A percentile compares a stretch with the other conserved stretches of the same genome.
These are phyloP conservation scores for Betula pendula DNA, from an alignment of 306 rosid species.

Conservation along the genomic window DNA sequence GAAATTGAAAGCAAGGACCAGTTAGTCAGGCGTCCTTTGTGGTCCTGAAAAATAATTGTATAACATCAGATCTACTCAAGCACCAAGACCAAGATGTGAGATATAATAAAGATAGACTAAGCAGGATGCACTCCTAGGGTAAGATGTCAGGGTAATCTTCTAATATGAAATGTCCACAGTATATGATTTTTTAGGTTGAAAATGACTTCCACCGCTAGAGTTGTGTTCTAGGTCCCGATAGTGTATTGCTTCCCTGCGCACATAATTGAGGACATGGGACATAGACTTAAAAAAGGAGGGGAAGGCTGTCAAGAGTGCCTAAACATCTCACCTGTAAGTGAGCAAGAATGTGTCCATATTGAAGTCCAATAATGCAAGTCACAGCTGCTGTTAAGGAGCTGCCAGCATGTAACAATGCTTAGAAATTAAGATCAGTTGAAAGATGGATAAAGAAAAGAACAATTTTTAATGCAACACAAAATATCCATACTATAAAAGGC, in stretches of 20 bases:
- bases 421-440: constrained; percentile 10
- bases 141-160: not conserved
- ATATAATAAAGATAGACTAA: not conserved
- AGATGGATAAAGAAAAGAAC: not conserved
- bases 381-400: constrained; percentile 88
- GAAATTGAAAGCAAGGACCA: constrained; percentile 62
- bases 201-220: not conserved
- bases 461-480: not conserved
- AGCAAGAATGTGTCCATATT: constrained; percentile 86
- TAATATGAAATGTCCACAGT: not conserved
- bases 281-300: not conserved
- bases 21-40: constrained; percentile 57
- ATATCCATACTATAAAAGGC: not conserved
- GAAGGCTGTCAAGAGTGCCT: not conserved
- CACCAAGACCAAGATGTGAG: not conserved
- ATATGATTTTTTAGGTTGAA: not conserved
- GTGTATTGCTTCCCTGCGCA: not conserved
- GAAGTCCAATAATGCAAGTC: constrained; percentile 93
- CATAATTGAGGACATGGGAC: not conserved
- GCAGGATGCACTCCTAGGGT: not conserved
- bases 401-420: constrained; percentile 33
- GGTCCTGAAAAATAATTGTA: constrained; percentile 57
- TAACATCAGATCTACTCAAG: constrained; percentile 18
- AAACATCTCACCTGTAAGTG: constrained; percentile 59
- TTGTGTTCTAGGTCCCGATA: not conserved